Evolutionary conservation across 305 asterid genomes (phyloP), one percentile per base, ranked within the genome.

Genomic region (Plantago coronopus): DNA sequence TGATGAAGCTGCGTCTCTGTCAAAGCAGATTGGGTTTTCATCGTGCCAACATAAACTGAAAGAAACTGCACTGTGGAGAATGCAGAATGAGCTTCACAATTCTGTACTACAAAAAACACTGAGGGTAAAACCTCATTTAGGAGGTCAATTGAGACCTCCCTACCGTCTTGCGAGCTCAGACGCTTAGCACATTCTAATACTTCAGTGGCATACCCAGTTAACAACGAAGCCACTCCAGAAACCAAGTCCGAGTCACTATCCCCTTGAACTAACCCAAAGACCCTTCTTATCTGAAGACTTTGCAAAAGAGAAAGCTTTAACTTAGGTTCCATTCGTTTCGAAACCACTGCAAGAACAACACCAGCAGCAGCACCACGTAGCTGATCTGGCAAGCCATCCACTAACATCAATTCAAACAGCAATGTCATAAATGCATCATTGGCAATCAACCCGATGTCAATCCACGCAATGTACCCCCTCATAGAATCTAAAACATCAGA

Each of bases 391-490:
- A 81, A 72, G 57, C 91, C 88, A 61, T 81, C 84, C 43, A 61
- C 81, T 78, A 89, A 72, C 74, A 89, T 81, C 75, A 87, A 66
- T 44, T 94, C 95, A 64, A 94, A 89, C 63, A 94, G 74, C 81
- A 89, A 68, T 42, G 67, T 78, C n/a, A 70, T 80, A 73, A 83
- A 80, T 0, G 76, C 46, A 48, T 76, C 86, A 63, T 83, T 80
- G 7, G 74, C 86, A 37, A 80, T 69, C 78, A 83, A 72, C 49
- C 86, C 82, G 62, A 83, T 83, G 61, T 83, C 86, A 27, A 94
- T 89, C 99, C 99, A 94, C 4, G 83, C 73, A 71, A 94, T 75
- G 69, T 81, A 94, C 67, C 95, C 81, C 69, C 91, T 78, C 77
- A 74, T 66, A 29, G 84, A 81, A 66, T 87, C 86, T 58, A 93